These are phyloP conservation scores for Beta vulgaris DNA, from an alignment of 148 eudicot species.

Conservation along the genomic window DNA sequence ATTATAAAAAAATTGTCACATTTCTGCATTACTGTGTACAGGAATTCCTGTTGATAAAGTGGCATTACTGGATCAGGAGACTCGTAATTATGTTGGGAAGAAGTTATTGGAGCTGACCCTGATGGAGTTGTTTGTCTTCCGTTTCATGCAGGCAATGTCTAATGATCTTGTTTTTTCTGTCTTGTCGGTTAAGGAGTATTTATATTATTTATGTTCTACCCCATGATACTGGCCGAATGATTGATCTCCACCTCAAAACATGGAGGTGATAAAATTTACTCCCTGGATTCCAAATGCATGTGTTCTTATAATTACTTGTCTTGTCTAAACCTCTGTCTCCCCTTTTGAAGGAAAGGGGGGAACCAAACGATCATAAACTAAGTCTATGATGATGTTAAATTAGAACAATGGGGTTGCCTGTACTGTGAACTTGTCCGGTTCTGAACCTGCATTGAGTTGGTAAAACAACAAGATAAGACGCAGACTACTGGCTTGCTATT, in stretches of 20 bases:
- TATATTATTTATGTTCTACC: background rate
- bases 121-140: slow-evolving; percentile 86
- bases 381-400: too few species aligned
- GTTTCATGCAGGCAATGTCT: slow-evolving; percentile 97
- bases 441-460: background rate
- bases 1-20: background rate
- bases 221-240: background rate
- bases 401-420: background rate
- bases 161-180: too few species aligned
- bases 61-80: slow-evolving; percentile 68
- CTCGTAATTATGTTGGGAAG: slow-evolving; percentile 84
- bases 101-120: slow-evolving; percentile 84
- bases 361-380: too few species aligned
- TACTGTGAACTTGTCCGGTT: background rate
- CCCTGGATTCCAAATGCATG: background rate
- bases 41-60: slow-evolving; percentile 92
- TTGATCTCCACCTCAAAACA: background rate
- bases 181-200: background rate
- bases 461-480: background rate
- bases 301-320: background rate
- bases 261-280: background rate
- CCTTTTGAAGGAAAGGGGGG: background rate
- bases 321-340: background rate
- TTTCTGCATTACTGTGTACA: slow-evolving; percentile 23
- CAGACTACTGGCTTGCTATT: background rate